Percentiles rank a stretch among this genome's conserved stretches.
phyloP scores from a whole-genome alignment of 768 basidiomycete genomes.

The Rhodotorula babjevae region DNA sequence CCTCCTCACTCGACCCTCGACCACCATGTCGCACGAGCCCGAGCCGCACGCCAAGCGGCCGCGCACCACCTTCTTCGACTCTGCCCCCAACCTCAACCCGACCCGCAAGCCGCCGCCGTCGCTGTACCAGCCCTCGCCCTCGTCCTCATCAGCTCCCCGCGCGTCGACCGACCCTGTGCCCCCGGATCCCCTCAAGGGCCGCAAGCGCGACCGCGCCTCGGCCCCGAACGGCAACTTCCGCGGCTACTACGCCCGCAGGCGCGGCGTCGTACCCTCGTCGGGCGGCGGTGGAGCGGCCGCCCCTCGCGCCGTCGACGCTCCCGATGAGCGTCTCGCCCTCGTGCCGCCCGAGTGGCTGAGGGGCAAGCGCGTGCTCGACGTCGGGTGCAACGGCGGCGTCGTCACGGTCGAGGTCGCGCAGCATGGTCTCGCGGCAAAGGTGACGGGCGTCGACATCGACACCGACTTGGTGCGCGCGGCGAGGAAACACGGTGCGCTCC shows the following conservation, averaged over 20 bases:
- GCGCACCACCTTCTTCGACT: neutral
- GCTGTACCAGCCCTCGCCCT: neutral
- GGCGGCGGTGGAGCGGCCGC: too few relatives aligned
- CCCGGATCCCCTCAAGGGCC: too few relatives aligned
- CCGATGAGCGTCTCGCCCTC: slow-evolving; percentile 63
- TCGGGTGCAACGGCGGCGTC: slow-evolving; percentile 83
- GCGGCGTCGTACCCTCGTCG: neutral
- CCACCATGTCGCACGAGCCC: neutral
- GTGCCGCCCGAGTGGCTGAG: slow-evolving; percentile 58
- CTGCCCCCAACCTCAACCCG: neutral
- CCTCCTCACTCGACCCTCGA: too few relatives aligned
- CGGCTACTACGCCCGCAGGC: slow-evolving; percentile 5
- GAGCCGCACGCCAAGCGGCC: neutral
- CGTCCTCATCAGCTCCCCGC: neutral
- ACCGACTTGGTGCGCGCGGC: slow-evolving; percentile 66
- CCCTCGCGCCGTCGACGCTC: slow-evolving; percentile 29
- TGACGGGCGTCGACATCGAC: slow-evolving; percentile 83
- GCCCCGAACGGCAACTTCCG: neutral
- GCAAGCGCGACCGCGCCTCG: neutral
- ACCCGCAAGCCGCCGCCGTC: neutral
- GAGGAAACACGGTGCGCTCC: slow-evolving; percentile 59
- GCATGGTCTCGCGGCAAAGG: slow-evolving; percentile 57
- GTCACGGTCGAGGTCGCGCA: slow-evolving; percentile 80
- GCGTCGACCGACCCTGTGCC: neutral
- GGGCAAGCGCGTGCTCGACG: slow-evolving; percentile 64